Evolutionary conservation across 2,329 filamentous ascomycete genomes (phyloP).

Genomic region (Botrytis fabae): DNA sequence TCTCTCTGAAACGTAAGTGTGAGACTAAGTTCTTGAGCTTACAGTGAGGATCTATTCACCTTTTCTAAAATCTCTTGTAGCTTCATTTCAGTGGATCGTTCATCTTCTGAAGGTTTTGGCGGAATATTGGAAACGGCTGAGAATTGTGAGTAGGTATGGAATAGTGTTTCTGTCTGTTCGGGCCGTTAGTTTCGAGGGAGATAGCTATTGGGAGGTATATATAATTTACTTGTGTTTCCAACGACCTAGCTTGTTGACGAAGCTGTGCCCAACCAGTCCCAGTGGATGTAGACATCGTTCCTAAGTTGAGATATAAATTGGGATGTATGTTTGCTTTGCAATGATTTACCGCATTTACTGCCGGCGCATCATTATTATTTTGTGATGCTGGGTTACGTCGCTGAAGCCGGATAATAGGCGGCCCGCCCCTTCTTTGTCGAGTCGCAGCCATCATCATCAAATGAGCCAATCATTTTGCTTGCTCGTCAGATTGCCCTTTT

Average conservation of each 20-base stretch:
- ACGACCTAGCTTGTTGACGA: slow-evolving; percentile 81
- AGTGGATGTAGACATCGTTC: slow-evolving; percentile 30
- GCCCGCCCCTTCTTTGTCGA: slow-evolving; percentile 14
- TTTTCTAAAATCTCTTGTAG: slow-evolving; percentile 82
- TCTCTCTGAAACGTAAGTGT: slow-evolving; percentile 63
- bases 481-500: neutral
- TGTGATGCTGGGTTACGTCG: slow-evolving; percentile 18
- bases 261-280: slow-evolving; percentile 81
- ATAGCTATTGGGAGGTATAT: neutral
- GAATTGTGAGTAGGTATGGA: slow-evolving; percentile 89
- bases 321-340: neutral
- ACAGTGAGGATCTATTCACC: slow-evolving; percentile 48
- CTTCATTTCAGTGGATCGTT: slow-evolving; percentile 74
- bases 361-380: slow-evolving; percentile 10
- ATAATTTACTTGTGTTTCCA: slow-evolving; percentile 77
- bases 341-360: slow-evolving; percentile 7
- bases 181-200: neutral
- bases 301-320: neutral
- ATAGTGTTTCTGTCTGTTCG: slow-evolving; percentile 41
- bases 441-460: neutral
- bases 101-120: slow-evolving; percentile 80
- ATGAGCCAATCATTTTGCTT: slow-evolving; percentile 6
- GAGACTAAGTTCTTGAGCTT: neutral
- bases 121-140: slow-evolving; percentile 77
- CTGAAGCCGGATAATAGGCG: slow-evolving; percentile 20